These are phyloP conservation scores for Penicillium sp. DNA, from an alignment of 2,329 filamentous ascomycete genomes.

Conservation along the genomic window DNA sequence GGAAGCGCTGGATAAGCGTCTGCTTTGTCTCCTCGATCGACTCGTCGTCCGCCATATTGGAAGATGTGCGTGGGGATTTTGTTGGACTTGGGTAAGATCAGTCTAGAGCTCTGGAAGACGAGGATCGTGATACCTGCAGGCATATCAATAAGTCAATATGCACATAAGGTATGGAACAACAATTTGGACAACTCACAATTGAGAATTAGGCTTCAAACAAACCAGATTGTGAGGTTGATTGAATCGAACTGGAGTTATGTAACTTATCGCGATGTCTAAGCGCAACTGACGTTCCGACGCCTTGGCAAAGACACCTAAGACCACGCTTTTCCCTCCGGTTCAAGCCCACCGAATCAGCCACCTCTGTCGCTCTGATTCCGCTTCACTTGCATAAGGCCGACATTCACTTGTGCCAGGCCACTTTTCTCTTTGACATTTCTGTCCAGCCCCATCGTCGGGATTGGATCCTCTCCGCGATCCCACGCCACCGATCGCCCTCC, in stretches of 20 bases:
- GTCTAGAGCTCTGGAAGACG: neutral
- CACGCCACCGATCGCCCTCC: constrained; percentile 15
- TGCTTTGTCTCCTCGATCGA: constrained; percentile 38
- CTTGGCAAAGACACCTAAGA: constrained; percentile 28
- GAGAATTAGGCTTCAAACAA: neutral
- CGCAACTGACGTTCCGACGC: constrained; percentile 18
- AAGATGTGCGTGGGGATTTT: constrained; percentile 1
- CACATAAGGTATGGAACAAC: neutral
- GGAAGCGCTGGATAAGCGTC: constrained; percentile 40
- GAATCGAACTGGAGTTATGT: neutral
- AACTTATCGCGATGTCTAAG: constrained; percentile 9
- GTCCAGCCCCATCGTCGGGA: constrained; percentile 4
- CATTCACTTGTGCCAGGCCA: neutral
- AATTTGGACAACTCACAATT: neutral
- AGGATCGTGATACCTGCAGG: constrained; percentile 1
- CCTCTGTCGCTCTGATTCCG: constrained; percentile 10
- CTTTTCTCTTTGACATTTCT: neutral
- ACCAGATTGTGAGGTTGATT: neutral
- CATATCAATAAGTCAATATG: neutral
- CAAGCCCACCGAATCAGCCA: constrained; percentile 10
- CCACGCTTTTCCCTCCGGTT: constrained; percentile 19
- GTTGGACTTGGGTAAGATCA: neutral
- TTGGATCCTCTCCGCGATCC: constrained; percentile 14
- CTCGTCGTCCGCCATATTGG: constrained; percentile 32
- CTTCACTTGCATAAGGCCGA: constrained; percentile 5